These are phyloP conservation scores for Pythium dissimile DNA, from an alignment of 352 stramenopile species.

Conservation along the genomic window DNA sequence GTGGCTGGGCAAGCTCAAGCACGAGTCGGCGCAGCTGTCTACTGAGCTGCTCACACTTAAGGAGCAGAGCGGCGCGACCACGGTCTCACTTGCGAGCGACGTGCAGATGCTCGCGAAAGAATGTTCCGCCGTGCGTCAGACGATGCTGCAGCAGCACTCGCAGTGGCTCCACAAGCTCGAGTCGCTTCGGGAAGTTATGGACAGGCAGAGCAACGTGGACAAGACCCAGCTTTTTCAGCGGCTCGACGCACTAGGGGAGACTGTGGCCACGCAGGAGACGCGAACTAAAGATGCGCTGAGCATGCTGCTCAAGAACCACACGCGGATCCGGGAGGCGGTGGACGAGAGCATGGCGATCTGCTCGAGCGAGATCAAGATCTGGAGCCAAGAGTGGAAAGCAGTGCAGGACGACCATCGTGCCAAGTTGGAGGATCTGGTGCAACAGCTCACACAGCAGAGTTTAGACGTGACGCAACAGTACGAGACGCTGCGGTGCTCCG, in stretches of 20 bases:
- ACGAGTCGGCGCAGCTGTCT: constrained; percentile 38
- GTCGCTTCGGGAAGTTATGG: constrained; percentile 37
- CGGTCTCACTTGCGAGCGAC: constrained; percentile 35
- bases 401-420: constrained; percentile 25
- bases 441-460: constrained; percentile 1
- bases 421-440: constrained; percentile 13
- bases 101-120: constrained; percentile 46
- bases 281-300: constrained; percentile 40
- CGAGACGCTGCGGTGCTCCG: constrained; percentile 34
- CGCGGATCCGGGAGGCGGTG: constrained; percentile 41
- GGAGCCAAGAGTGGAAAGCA: constrained; percentile 42
- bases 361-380: constrained; percentile 42
- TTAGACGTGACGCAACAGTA: constrained; percentile 15
- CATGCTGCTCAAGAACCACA: constrained; percentile 50
- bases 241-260: constrained; percentile 40
- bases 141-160: constrained; percentile 33
- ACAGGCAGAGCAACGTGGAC: constrained; percentile 46
- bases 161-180: constrained; percentile 43
- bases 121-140: constrained; percentile 27
- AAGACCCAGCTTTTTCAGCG: constrained; percentile 42
- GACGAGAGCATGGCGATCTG: constrained; percentile 58
- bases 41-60: constrained; percentile 38
- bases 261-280: constrained; percentile 33
- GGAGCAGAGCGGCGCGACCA: constrained; percentile 26
- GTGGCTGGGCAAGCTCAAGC: constrained; percentile 34